Evolutionary conservation across 1,284 basidiomycete species (phyloP).

Genomic region (Ustilago crameri): DNA sequence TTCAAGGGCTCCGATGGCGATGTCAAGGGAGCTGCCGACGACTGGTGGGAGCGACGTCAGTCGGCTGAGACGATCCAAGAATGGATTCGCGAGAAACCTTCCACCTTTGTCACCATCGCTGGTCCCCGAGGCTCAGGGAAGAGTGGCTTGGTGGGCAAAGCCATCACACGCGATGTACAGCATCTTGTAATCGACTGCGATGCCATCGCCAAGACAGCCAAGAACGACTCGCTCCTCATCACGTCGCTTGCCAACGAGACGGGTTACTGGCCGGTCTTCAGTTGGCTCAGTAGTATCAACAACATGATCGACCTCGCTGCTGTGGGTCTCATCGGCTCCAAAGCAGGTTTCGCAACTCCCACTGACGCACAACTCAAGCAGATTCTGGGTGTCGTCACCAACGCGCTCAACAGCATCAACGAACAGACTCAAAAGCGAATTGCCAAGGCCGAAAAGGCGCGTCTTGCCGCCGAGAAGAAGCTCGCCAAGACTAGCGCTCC

Average conservation of each 20-base stretch:
- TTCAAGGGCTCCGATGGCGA: slow-evolving; percentile 41
- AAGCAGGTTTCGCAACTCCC: slow-evolving; percentile 87
- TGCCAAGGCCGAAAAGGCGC: slow-evolving; percentile 49
- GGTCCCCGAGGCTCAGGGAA: slow-evolving; percentile 95
- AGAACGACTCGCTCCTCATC: slow-evolving; percentile 78
- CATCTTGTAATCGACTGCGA: slow-evolving; percentile 80
- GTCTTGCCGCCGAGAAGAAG: slow-evolving; percentile 43
- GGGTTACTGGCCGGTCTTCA: slow-evolving; percentile 75
- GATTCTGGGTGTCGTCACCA: slow-evolving; percentile 82
- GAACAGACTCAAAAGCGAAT: slow-evolving; percentile 56
- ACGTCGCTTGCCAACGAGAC: slow-evolving; percentile 80
- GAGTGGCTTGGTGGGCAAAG: slow-evolving; percentile 75
- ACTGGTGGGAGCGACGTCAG: slow-evolving; percentile 85
- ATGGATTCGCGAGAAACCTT: slow-evolving; percentile 80
- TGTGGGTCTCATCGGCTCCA: slow-evolving; percentile 92
- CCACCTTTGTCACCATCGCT: slow-evolving; percentile 79
- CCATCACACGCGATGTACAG: slow-evolving; percentile 65
- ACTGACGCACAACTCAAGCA: slow-evolving; percentile 84
- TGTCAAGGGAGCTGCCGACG: slow-evolving; percentile 67
- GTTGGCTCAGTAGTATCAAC: slow-evolving; percentile 85
- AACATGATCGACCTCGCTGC: slow-evolving; percentile 91
- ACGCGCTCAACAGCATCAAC: slow-evolving; percentile 77
- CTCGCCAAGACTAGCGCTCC: slow-evolving; percentile 6
- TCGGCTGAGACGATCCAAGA: slow-evolving; percentile 77
- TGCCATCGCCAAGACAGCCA: slow-evolving; percentile 76